These are phyloP conservation scores for Parietaria judaica DNA, from an alignment of 306 rosid genomes.

Conservation along the genomic window DNA sequence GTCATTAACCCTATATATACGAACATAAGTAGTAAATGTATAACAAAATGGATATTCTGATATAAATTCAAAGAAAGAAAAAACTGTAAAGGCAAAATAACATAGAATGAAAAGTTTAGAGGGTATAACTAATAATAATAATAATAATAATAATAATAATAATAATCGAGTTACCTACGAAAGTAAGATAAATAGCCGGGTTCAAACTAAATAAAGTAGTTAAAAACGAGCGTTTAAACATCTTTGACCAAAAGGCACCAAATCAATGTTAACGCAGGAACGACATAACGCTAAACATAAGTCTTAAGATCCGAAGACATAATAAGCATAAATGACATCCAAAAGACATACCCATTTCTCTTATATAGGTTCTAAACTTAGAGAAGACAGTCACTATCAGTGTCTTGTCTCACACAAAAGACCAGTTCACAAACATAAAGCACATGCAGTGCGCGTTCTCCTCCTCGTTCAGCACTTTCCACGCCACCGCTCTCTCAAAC, in stretches of 20 bases:
- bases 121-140: too few relatives aligned
- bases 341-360: background rate
- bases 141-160: too few relatives aligned
- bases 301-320: slow-evolving; percentile 5
- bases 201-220: background rate
- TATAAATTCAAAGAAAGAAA: too few relatives aligned
- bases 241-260: background rate
- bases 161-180: too few relatives aligned
- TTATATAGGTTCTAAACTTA: too few relatives aligned
- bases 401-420: slow-evolving; percentile 53
- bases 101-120: too few relatives aligned
- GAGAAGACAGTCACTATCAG: too few relatives aligned
- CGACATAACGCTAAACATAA: background rate
- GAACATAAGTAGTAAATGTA: too few relatives aligned
- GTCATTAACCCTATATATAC: too few relatives aligned
- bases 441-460: slow-evolving; percentile 94
- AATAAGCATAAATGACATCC: background rate
- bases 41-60: too few relatives aligned
- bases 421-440: slow-evolving; percentile 97
- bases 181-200: too few relatives aligned
- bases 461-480: slow-evolving; percentile 98
- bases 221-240: background rate
- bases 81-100: too few relatives aligned
- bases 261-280: background rate
- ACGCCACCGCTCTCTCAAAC: slow-evolving; percentile 86